Conservation (phyloP, 1,284 basidiomycete species). For the Baeospora myosura region DNA sequence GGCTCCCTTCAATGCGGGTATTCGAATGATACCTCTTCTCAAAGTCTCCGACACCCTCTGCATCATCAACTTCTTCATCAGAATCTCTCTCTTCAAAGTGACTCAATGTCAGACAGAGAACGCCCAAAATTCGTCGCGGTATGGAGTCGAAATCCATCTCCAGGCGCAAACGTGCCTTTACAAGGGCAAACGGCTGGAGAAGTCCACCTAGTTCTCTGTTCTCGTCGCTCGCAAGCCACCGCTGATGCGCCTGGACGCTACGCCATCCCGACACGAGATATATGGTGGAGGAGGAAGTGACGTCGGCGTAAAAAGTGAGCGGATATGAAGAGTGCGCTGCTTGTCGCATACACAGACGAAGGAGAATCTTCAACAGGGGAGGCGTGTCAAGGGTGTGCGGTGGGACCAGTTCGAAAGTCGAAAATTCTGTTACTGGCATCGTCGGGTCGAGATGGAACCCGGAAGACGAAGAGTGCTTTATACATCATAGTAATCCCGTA, state of each 20-base stretch:
- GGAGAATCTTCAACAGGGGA: background rate
- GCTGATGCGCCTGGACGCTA: background rate
- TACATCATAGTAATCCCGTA: too few relatives aligned
- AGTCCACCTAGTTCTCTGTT: background rate
- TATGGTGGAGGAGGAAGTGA: constrained; percentile 1
- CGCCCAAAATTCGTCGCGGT: constrained; percentile 2
- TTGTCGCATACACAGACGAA: constrained; percentile 1
- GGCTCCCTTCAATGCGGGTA: background rate
- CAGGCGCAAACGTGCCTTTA: background rate
- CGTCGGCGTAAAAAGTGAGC: constrained; percentile 6
- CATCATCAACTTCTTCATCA: background rate
- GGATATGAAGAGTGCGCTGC: constrained; percentile 7
- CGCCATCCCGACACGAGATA: constrained; percentile 8
- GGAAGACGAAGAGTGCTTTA: too few relatives aligned
- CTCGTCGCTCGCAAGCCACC: background rate
- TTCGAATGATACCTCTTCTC: background rate
- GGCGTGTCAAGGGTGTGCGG: constrained; percentile 3
- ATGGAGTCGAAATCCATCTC: constrained; percentile 10
- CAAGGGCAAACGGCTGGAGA: background rate
- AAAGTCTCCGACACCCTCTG: background rate
- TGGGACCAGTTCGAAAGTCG: constrained; percentile 4
- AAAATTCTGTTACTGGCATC: constrained; percentile 8
- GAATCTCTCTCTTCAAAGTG: background rate
- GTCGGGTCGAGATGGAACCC: too few relatives aligned
- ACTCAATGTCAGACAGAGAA: constrained; percentile 3